A percentile compares a stretch with the other conserved stretches of the same genome.
Conservation (phyloP, 2,329 filamentous ascomycete species). For the Karstenula rhodostoma region DNA sequence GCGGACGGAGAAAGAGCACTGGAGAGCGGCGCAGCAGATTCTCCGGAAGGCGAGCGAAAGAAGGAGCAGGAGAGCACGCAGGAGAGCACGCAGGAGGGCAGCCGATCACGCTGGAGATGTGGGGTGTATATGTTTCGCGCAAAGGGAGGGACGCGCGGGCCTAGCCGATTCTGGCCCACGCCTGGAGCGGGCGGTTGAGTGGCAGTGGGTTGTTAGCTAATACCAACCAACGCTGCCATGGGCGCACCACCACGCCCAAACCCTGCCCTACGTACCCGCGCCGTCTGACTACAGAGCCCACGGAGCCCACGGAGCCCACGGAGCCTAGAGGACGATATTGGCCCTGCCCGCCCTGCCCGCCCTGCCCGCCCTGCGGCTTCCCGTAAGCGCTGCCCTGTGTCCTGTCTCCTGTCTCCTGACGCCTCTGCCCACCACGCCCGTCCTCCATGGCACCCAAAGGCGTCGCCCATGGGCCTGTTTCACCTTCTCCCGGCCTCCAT, state of each 20-base stretch:
- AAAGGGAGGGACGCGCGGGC: slow-evolving; percentile 17
- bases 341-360: too few species aligned
- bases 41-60: slow-evolving; percentile 11
- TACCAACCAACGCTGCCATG: slow-evolving; percentile 10
- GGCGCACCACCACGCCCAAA: slow-evolving; percentile 3
- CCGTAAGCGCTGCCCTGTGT: not conserved
- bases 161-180: slow-evolving; percentile 4
- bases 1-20: slow-evolving; percentile 7
- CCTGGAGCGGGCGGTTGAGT: slow-evolving; percentile 6
- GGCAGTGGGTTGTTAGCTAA: not conserved
- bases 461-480: slow-evolving; percentile 8
- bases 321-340: too few species aligned
- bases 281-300: slow-evolving; percentile 3
- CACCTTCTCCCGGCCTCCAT: not conserved
- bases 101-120: slow-evolving; percentile 4
- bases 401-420: too few species aligned
- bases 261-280: not conserved
- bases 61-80: too few species aligned
- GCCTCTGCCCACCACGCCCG: not conserved
- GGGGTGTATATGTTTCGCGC: slow-evolving; percentile 18
- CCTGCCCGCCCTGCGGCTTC: not conserved
- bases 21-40: slow-evolving; percentile 12
- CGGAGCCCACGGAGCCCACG: too few species aligned
- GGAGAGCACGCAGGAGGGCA: slow-evolving; percentile 2
- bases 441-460: not conserved